Percentiles rank a stretch among this genome's conserved stretches.
These are phyloP conservation scores for Phytopythium kandeliae DNA, from an alignment of 352 stramenopile genomes.

Conservation along the genomic window DNA sequence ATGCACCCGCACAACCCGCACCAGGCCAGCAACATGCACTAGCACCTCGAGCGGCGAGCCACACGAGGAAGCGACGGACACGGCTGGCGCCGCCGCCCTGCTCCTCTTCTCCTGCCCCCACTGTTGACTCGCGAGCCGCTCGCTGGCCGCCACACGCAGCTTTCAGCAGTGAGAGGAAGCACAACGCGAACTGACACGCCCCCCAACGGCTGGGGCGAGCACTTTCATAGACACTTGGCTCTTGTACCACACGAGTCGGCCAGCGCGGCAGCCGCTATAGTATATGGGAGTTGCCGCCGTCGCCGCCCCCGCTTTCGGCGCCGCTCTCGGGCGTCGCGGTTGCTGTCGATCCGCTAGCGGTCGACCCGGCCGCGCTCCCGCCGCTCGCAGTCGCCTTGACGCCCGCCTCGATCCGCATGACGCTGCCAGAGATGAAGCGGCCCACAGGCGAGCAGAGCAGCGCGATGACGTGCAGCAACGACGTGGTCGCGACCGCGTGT, in stretches of 20 bases:
- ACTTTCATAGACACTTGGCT: no score
- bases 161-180: no score
- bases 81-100: no score
- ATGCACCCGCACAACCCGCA: constrained; percentile 37
- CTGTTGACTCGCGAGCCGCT: no score
- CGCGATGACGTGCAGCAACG: constrained; percentile 48
- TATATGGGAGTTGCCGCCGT: background rate
- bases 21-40: constrained; percentile 4
- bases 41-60: background rate
- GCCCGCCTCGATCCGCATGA: constrained; percentile 35
- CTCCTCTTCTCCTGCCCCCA: no score
- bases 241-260: no score
- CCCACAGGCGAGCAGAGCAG: constrained; percentile 56
- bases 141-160: no score
- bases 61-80: no score
- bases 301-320: background rate
- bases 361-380: background rate
- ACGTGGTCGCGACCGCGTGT: constrained; percentile 9
- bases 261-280: background rate
- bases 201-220: background rate
- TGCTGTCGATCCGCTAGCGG: background rate
- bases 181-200: background rate
- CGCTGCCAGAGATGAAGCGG: constrained; percentile 42
- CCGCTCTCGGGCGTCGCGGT: background rate
- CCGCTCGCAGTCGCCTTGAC: background rate